These are phyloP conservation scores for Ceratobasidium papillatum DNA, from an alignment of 1,284 basidiomycete species.

Conservation along the genomic window DNA sequence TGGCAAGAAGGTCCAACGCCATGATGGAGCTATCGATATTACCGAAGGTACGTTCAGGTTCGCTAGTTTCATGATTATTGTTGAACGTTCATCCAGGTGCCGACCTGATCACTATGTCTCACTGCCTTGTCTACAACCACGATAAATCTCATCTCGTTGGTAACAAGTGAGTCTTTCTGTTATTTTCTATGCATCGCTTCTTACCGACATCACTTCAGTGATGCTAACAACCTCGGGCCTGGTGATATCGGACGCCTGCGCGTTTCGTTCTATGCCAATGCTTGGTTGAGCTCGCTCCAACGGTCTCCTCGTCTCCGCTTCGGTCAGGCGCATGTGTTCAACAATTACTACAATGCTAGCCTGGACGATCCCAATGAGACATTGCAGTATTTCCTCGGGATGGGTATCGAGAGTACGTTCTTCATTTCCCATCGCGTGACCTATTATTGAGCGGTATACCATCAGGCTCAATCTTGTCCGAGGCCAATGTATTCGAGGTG, in stretches of 20 bases:
- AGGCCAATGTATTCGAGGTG: conserved; percentile 37
- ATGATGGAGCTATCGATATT: conserved; percentile 40
- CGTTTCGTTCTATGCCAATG: conserved; percentile 36
- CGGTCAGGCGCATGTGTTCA: conserved; percentile 39
- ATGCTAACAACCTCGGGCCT: conserved; percentile 35
- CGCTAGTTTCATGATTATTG: not conserved
- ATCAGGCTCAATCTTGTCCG: conserved; percentile 34
- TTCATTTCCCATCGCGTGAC: conserved; percentile 6
- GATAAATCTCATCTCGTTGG: conserved; percentile 39
- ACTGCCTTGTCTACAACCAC: conserved; percentile 28
- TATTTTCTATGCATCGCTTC: not conserved
- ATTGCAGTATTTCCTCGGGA: conserved; percentile 36
- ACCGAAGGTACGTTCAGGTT: conserved; percentile 5
- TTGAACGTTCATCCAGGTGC: conserved; percentile 4
- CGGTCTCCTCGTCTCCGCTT: conserved; percentile 39
- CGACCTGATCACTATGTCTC: conserved; percentile 34
- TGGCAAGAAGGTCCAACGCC: conserved; percentile 38
- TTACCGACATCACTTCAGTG: not conserved
- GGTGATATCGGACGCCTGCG: conserved; percentile 38
- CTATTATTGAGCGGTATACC: not conserved
- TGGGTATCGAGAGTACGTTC: conserved; percentile 39
- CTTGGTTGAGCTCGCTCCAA: conserved; percentile 35
- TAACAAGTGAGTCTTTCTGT: conserved; percentile 15
- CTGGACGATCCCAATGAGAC: conserved; percentile 12
- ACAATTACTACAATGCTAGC: conserved; percentile 39